phyloP scores from a whole-genome alignment of 169 alveolate species.

The Besnoitia besnoiti region DNA sequence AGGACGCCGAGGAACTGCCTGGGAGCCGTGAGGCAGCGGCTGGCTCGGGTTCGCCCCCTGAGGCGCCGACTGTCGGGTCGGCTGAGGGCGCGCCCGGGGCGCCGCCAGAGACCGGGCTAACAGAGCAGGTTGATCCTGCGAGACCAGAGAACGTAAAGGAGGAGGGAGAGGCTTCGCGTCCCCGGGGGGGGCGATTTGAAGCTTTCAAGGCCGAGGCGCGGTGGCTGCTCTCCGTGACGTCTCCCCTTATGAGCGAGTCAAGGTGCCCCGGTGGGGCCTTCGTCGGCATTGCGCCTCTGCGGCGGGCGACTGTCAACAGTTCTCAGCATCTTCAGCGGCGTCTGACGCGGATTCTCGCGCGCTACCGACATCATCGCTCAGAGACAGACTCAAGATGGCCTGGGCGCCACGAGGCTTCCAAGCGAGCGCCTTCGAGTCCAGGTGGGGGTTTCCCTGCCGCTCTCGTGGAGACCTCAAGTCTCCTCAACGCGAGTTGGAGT shows the following conservation, averaged over 20 bases:
- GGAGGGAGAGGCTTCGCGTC: too few relatives aligned
- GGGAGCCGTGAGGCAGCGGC: too few relatives aligned
- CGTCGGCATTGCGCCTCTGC: conserved; percentile 26
- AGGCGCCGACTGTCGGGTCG: too few relatives aligned
- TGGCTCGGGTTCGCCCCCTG: too few relatives aligned
- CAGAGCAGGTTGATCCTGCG: too few relatives aligned
- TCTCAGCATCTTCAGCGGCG: conserved; percentile 34
- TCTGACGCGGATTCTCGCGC: neutral
- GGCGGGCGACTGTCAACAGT: conserved; percentile 21
- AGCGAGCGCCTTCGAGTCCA: neutral
- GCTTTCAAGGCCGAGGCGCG: conserved; percentile 9
- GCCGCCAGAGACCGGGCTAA: too few relatives aligned
- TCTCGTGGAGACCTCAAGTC: neutral
- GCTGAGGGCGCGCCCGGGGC: too few relatives aligned
- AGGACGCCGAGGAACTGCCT: too few relatives aligned
- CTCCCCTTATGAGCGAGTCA: neutral
- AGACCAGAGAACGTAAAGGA: too few relatives aligned
- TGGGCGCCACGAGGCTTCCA: neutral
- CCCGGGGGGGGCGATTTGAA: neutral
- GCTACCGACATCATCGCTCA: neutral
- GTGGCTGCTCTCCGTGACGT: neutral
- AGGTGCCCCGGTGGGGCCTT: conserved; percentile 35
- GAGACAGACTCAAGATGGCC: too few relatives aligned
- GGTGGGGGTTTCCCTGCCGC: neutral
- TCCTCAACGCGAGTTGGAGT: neutral